Evolutionary conservation across 148 eudicot genomes (phyloP).

Genomic region (Fagopyrum homotropicum): DNA sequence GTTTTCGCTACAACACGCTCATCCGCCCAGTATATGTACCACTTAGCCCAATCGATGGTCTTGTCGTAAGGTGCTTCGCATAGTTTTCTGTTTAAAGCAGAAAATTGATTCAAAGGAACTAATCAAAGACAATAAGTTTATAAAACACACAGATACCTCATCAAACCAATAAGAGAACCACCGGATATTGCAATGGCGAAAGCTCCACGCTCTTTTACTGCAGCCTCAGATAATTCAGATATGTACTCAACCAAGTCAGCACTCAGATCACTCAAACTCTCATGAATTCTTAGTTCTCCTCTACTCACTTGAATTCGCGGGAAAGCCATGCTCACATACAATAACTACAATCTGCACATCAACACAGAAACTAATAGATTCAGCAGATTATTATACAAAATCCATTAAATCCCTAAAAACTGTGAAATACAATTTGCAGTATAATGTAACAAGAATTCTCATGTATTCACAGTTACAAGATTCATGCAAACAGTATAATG

Average conservation of each 20-base stretch:
- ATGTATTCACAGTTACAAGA: not conserved
- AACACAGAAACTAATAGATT: too few species aligned
- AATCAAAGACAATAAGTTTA: slow-evolving; percentile 1
- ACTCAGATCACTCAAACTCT: slow-evolving; percentile 61
- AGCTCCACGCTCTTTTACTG: slow-evolving; percentile 76
- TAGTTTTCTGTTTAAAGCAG: slow-evolving; percentile 48
- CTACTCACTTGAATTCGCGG: slow-evolving; percentile 48
- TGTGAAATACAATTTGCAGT: not conserved
- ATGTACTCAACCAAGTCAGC: slow-evolving; percentile 79
- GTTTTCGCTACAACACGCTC: slow-evolving; percentile 83
- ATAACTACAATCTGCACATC: not conserved
- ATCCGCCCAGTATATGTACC: slow-evolving; percentile 90
- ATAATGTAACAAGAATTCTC: not conserved
- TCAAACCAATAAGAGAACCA: slow-evolving; percentile 71
- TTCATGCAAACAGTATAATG: too few species aligned
- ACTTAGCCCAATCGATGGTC: slow-evolving; percentile 87
- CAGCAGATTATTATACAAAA: too few species aligned
- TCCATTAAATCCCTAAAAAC: not conserved
- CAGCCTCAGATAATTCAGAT: slow-evolving; percentile 71
- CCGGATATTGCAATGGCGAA: slow-evolving; percentile 86
- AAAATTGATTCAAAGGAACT: slow-evolving; percentile 12
- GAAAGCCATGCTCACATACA: slow-evolving; percentile 42
- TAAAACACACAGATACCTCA: slow-evolving; percentile 42
- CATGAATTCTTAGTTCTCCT: slow-evolving; percentile 76
- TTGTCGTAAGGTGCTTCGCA: slow-evolving; percentile 75